Percentiles rank a stretch among this genome's conserved stretches.
These are phyloP conservation scores for Starmera pachycereana DNA, from an alignment of 805 yeast genomes.

Conservation along the genomic window DNA sequence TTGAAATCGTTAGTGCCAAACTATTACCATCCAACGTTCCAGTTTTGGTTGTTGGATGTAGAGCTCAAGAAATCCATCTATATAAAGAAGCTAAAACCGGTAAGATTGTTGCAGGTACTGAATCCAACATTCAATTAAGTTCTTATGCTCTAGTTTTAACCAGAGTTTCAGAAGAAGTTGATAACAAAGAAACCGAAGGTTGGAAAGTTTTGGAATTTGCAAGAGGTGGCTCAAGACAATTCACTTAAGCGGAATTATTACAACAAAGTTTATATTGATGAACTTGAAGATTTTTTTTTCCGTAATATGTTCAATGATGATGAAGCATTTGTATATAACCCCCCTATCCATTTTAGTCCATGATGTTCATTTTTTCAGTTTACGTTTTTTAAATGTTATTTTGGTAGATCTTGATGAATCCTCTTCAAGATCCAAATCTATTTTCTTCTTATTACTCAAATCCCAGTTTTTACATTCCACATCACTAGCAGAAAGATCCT, in stretches of 20 bases:
- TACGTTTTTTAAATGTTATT: conserved; percentile 14
- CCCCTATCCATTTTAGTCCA: neutral
- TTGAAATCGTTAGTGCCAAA: conserved; percentile 83
- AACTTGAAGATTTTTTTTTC: neutral
- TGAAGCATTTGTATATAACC: neutral
- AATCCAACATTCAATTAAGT: conserved; percentile 83
- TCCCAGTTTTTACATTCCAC: conserved; percentile 21
- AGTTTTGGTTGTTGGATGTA: conserved; percentile 84
- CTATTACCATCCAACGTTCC: conserved; percentile 85
- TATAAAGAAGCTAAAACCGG: conserved; percentile 87
- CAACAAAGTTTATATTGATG: too few relatives aligned
- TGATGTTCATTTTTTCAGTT: conserved; percentile 2
- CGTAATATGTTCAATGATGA: neutral
- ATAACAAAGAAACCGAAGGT: conserved; percentile 86
- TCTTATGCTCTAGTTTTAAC: conserved; percentile 96
- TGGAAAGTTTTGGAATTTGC: conserved; percentile 95
- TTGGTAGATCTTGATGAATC: neutral
- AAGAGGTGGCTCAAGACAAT: conserved; percentile 84
- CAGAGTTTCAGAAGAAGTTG: conserved; percentile 85
- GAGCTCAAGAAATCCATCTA: conserved; percentile 92
- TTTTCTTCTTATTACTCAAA: conserved; percentile 8
- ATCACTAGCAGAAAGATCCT: conserved; percentile 9
- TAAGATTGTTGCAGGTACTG: conserved; percentile 92
- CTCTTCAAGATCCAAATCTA: conserved; percentile 6
- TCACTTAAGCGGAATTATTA: conserved; percentile 18